phyloP scores from a whole-genome alignment of 306 rosid genomes.

The Fragaria vesca region DNA sequence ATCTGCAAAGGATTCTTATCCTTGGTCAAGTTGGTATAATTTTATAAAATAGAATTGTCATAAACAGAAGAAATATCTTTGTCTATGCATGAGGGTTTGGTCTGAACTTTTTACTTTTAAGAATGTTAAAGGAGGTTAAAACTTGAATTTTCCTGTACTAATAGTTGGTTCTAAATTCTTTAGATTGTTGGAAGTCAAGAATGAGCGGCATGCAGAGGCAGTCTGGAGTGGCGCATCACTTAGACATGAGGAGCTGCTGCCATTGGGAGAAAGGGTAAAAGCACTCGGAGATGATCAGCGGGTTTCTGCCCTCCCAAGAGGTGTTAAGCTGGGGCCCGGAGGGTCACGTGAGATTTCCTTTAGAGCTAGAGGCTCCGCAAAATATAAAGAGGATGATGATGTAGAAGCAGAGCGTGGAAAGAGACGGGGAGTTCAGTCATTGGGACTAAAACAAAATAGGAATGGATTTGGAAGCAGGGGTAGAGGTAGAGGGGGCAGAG shows the following conservation, averaged over 20 bases:
- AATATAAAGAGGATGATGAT: slow-evolving; percentile 61
- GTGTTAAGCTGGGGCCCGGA: slow-evolving; percentile 77
- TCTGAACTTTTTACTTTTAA: neutral
- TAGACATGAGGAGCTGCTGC: slow-evolving; percentile 67
- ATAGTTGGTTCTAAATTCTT: slow-evolving; percentile 9
- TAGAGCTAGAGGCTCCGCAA: slow-evolving; percentile 60
- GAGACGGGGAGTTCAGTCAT: slow-evolving; percentile 66
- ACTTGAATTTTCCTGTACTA: neutral
- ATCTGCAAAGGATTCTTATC: neutral
- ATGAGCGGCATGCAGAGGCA: slow-evolving; percentile 89
- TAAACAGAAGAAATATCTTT: neutral
- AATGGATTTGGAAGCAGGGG: slow-evolving; percentile 47
- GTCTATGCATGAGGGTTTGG: neutral
- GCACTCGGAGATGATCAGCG: slow-evolving; percentile 40
- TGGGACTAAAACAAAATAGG: slow-evolving; percentile 49
- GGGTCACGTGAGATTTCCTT: slow-evolving; percentile 91
- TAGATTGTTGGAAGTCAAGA: slow-evolving; percentile 85
- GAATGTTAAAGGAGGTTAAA: neutral
- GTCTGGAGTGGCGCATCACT: slow-evolving; percentile 70
- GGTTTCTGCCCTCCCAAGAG: slow-evolving; percentile 38
- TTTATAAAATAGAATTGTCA: neutral
- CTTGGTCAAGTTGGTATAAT: neutral
- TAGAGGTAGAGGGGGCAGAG: slow-evolving; percentile 20
- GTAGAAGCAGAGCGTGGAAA: slow-evolving; percentile 41
- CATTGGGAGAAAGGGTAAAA: slow-evolving; percentile 79